A percentile compares a stretch with the other conserved stretches of the same genome.
These are phyloP conservation scores for Amanita brunnescens DNA, from an alignment of 768 basidiomycete species.

Conservation along the genomic window DNA sequence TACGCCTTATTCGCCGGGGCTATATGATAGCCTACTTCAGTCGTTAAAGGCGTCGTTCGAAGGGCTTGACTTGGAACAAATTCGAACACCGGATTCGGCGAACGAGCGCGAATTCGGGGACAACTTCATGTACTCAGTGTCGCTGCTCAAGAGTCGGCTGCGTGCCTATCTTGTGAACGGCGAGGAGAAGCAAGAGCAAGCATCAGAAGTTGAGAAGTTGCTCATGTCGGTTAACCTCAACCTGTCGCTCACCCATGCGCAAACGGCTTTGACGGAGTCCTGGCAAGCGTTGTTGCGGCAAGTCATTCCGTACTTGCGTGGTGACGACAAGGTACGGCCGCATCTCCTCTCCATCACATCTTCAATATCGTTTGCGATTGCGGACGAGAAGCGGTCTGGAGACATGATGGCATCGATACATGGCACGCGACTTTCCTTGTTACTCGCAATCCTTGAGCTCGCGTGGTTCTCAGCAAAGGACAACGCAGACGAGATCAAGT, in stretches of 20 bases:
- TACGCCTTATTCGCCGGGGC: slow-evolving; percentile 60
- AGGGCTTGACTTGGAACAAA: slow-evolving; percentile 53
- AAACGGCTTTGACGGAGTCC: slow-evolving; percentile 63
- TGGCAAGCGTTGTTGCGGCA: slow-evolving; percentile 71
- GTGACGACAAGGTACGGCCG: slow-evolving; percentile 46
- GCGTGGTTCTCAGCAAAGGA: slow-evolving; percentile 64
- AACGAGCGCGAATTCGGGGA: slow-evolving; percentile 75
- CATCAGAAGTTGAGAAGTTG: slow-evolving; percentile 45
- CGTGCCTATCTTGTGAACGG: slow-evolving; percentile 36
- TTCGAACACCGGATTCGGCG: slow-evolving; percentile 53
- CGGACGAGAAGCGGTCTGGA: slow-evolving; percentile 61
- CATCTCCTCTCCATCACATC: slow-evolving; percentile 50
- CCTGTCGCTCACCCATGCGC: slow-evolving; percentile 74
- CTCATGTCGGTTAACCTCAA: slow-evolving; percentile 79
- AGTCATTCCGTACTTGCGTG: slow-evolving; percentile 54
- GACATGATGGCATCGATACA: slow-evolving; percentile 85
- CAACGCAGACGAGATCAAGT: slow-evolving; percentile 42
- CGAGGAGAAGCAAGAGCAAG: slow-evolving; percentile 31
- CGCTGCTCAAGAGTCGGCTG: slow-evolving; percentile 52
- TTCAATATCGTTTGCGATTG: slow-evolving; percentile 57
- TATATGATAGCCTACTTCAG: slow-evolving; percentile 55
- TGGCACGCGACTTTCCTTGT: slow-evolving; percentile 59
- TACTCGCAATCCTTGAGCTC: slow-evolving; percentile 72
- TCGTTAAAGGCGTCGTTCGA: slow-evolving; percentile 44
- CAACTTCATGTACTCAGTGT: slow-evolving; percentile 62